phyloP scores from a whole-genome alignment of 306 rosid species.

The Boehmeria nivea region DNA sequence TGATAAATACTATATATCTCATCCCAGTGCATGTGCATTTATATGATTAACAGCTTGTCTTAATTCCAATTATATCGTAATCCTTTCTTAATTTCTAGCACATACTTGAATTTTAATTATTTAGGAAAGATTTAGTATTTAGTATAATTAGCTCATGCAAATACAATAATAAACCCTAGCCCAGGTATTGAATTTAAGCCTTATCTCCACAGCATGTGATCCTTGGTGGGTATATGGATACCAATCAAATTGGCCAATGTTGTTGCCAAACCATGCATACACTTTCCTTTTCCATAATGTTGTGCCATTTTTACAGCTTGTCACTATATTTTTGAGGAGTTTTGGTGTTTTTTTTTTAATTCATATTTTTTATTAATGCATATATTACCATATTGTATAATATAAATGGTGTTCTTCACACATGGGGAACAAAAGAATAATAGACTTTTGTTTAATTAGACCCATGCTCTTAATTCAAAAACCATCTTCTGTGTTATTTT shows the following conservation, averaged over 20 bases:
- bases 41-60: background rate
- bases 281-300: background rate
- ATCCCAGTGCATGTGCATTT: background rate
- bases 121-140: background rate
- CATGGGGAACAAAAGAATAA: too few species aligned
- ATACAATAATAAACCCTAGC: too few species aligned
- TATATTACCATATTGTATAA: background rate
- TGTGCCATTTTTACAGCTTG: background rate
- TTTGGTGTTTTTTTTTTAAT: too few species aligned
- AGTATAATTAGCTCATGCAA: background rate
- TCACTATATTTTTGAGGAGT: background rate
- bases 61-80: background rate
- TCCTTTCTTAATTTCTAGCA: background rate
- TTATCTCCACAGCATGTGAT: background rate
- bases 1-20: background rate
- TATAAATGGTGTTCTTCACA: too few species aligned
- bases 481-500: too few species aligned
- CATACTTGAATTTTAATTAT: background rate
- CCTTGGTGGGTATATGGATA: background rate
- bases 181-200: too few species aligned
- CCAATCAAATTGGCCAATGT: background rate
- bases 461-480: too few species aligned
- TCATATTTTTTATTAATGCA: background rate
- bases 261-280: background rate
- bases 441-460: too few species aligned